Percentiles rank a stretch among this genome's conserved stretches.
Evolutionary conservation across 306 rosid species (phyloP).

Genomic region (Heteromeles arbutifolia): DNA sequence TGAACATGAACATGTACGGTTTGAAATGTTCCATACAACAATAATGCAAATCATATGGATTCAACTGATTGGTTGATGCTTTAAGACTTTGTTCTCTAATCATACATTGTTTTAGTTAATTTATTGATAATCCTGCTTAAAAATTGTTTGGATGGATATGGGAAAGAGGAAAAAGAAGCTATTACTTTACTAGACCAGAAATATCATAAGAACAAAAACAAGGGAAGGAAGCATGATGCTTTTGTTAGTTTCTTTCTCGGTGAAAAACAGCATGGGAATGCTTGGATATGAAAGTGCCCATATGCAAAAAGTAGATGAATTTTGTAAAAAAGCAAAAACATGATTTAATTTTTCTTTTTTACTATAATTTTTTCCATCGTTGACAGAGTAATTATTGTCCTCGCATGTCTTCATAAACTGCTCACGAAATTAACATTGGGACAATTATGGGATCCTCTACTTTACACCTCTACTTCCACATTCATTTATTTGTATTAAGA

Average conservation of each 20-base stretch:
- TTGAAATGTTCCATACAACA: too few relatives aligned
- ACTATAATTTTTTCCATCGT: constrained; percentile 33
- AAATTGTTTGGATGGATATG: too few relatives aligned
- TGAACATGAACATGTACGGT: too few relatives aligned
- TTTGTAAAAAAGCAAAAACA: neutral
- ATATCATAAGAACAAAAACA: too few relatives aligned
- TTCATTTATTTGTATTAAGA: constrained; percentile 1
- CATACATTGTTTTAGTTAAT: too few relatives aligned
- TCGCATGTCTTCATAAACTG: constrained; percentile 73
- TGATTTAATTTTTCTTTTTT: constrained; percentile 16
- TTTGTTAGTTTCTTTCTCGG: constrained; percentile 47
- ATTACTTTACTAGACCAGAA: too few relatives aligned
- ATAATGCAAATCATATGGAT: too few relatives aligned
- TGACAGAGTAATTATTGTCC: constrained; percentile 69
- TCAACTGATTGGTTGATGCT: too few relatives aligned
- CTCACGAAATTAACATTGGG: constrained; percentile 68
- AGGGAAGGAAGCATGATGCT: too few relatives aligned
- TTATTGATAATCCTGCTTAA: too few relatives aligned
- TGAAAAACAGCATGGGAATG: constrained; percentile 75
- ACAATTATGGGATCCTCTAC: constrained; percentile 73
- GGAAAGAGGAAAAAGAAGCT: too few relatives aligned
- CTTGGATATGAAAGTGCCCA: constrained; percentile 45
- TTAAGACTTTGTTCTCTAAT: too few relatives aligned
- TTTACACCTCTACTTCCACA: constrained; percentile 18
- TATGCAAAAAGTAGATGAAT: constrained; percentile 29